phyloP scores from a whole-genome alignment of 2,329 filamentous ascomycete species.

The Paecilomyces dactylethromorphus region DNA sequence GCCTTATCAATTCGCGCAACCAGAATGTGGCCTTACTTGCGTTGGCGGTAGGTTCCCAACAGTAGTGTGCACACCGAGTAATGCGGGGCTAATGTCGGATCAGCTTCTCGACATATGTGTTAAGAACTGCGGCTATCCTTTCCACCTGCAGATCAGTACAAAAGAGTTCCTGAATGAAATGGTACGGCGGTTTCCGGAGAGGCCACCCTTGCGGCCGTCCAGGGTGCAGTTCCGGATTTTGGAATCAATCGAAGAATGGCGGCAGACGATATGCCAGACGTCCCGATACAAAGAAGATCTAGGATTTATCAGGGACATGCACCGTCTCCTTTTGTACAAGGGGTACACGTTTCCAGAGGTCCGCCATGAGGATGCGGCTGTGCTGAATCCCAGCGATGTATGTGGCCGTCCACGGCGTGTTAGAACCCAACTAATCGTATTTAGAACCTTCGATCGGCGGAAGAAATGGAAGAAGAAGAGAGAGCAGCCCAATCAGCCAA shows the following conservation, averaged over 20 bases:
- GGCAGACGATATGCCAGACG: constrained; percentile 95
- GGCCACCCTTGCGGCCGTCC: constrained; percentile 77
- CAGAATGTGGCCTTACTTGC: constrained; percentile 89
- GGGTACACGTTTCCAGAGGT: constrained; percentile 94
- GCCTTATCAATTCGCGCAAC: constrained; percentile 94
- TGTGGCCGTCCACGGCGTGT: constrained; percentile 30
- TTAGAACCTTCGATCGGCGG: constrained; percentile 87
- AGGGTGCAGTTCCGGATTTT: constrained; percentile 88
- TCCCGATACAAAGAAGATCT: constrained; percentile 96
- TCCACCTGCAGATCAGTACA: constrained; percentile 96
- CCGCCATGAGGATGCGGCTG: constrained; percentile 86
- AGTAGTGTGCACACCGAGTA: constrained; percentile 4
- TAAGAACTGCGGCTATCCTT: constrained; percentile 99
- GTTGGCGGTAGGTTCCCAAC: constrained; percentile 49
- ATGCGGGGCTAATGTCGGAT: constrained; percentile 14
- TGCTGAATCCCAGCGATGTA: constrained; percentile 94
- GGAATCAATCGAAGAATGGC: constrained; percentile 97
- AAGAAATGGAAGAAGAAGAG: constrained; percentile 99
- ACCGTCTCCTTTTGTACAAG: constrained; percentile 90
- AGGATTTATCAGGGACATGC: constrained; percentile 96
- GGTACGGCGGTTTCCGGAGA: constrained; percentile 89
- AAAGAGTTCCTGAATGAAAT: constrained; percentile 99
- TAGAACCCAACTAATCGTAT: constrained; percentile 19
- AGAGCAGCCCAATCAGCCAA: constrained; percentile 94
- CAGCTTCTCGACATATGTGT: constrained; percentile 94